Base-by-base conservation (phyloP, 1,139 yeast genomes). In the Taphrina pruni region DNA sequence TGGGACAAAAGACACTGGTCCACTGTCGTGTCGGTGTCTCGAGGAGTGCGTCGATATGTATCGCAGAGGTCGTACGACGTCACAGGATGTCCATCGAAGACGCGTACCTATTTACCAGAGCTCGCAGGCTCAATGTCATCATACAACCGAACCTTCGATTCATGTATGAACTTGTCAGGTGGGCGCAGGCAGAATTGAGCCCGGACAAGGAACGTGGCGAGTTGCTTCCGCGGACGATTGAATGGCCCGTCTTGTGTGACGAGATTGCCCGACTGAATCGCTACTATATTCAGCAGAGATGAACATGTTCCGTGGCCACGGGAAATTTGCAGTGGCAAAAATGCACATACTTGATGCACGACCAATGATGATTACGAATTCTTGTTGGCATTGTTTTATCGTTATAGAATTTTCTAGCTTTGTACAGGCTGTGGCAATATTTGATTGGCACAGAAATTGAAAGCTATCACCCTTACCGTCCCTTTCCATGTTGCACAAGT, bases 1-100 rank as follows among this genome's bases (percentile, higher is more conserved):
- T 75, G 1, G 73, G 74, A 41, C 85, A 82, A 57, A 86, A 83
- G 51, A 87, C 90, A 0, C 79, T 92, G 69, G 91, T 90, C 20
- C 97, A 92, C 77, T 92, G 97, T 76, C 87, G 91, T 75, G 96
- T 90, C 69, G 97, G 97, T 0, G 97, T 92, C 4, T 90, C 96
- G 0, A 81, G 97, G 69, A 88, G 95, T 32, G 97, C 97, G 0
- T 87, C 96, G 0, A 89, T 93, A 52, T 89, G 96, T 73, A 90
- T 92, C 72, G 97, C 97, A 2, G 93, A 90, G 75, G 88, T 90
- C 70, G 91, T 92, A 96, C 88, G 86, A 73, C 80, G 90, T 66
- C 80, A 87, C 70, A 81, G 85, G 39, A 81, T 90, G 71, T 86
- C 87, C 60, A 79, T 92, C 54, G 84, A 92, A 17, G 83, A 88